Evolutionary conservation across 495 filamentous ascomycete genomes (phyloP), one percentile per base, ranked within the genome.

Genomic region (Xylaria castorea): DNA sequence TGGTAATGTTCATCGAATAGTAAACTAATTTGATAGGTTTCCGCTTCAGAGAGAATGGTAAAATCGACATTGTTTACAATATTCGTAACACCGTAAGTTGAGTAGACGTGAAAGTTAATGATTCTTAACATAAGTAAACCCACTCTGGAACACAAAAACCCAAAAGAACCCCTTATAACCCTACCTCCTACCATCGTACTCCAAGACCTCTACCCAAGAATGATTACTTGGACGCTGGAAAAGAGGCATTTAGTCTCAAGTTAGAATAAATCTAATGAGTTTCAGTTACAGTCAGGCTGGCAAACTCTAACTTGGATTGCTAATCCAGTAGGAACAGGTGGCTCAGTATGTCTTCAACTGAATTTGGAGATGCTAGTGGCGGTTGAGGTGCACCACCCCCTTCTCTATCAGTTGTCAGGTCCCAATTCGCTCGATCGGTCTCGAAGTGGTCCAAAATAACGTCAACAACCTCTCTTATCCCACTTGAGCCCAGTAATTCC

Each of bases 281-380:
- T 18, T 44, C 3, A 16, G 14, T 16, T 18, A 44, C 9, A 44
- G 4, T 18, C 14, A 12, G 42, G 42, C 14, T 44, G 0, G 42
- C 1, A 18, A 46, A 20, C 44, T 46, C 16, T 46, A 46, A 5
- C 20, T 18, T 88, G 87, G 30, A 48, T 48, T 32, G 12, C 22
- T 53, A 53, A 53, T 53, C 50, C 22, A 27, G 2, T 14, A 53
- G 3, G 22, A 25, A 27, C 3, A 53, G 27, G 11, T 25, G 22
- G 22, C 50, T 53, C 9, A 53, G 11, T 53, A 27, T 11, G 4
- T 53, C 22, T 12, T 53, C 34, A n/a, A n/a, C 8, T 14, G 5
- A 36, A 36, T 38, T 32, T 2, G 20, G 16, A 60, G 30, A 20
- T 14, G 11, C 57, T 32, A 0, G 32, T 36, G n/a, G 4, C 9